Evolutionary conservation across 305 asterid genomes (phyloP).

Genomic region (Ilex paraguariensis): DNA sequence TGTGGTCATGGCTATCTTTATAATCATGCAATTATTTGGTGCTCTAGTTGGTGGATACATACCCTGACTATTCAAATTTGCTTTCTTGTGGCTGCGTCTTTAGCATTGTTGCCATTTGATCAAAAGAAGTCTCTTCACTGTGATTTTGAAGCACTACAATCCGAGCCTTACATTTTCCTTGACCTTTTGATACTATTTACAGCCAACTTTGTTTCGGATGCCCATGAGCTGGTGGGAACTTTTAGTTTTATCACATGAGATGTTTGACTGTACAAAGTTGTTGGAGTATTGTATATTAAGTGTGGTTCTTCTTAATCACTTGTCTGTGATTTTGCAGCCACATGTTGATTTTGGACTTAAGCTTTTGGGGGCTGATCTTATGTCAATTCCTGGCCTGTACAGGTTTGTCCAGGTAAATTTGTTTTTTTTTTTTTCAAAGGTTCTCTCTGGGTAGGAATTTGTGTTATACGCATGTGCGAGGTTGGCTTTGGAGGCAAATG

Average conservation of each 20-base stretch:
- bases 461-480: too few relatives aligned
- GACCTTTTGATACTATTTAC: background rate
- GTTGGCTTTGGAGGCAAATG: too few relatives aligned
- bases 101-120: too few relatives aligned
- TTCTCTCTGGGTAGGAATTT: background rate
- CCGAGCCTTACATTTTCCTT: background rate
- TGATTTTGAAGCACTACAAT: too few relatives aligned
- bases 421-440: conserved; percentile 11
- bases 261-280: conserved; percentile 12
- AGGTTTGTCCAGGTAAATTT: conserved; percentile 71
- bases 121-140: too few relatives aligned
- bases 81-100: too few relatives aligned
- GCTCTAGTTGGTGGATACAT: background rate
- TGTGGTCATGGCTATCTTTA: conserved; percentile 12
- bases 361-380: conserved; percentile 90
- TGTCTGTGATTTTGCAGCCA: conserved; percentile 52
- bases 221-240: background rate
- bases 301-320: conserved; percentile 8
- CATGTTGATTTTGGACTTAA: conserved; percentile 95
- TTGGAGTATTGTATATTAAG: conserved; percentile 3
- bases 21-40: background rate
- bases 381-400: conserved; percentile 95
- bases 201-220: background rate
- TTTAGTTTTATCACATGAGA: conserved; percentile 10
- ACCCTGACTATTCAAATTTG: too few relatives aligned